Conservation (phyloP, 2,329 filamentous ascomycete genomes). For the Paraphoma sp. region DNA sequence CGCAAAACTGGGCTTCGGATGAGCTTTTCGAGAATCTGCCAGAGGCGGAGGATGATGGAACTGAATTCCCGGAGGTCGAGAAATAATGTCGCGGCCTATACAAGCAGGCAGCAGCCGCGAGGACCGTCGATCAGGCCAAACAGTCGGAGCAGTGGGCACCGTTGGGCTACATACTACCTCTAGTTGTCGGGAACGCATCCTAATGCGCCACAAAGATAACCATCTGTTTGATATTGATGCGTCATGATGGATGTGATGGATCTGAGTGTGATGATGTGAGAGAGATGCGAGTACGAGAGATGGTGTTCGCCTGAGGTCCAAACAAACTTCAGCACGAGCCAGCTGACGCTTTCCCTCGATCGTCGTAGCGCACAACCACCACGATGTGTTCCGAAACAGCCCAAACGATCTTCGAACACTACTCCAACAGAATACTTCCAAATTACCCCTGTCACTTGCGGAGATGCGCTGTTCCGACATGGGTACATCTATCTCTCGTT, state of each 20-base stretch:
- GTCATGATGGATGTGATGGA: not conserved
- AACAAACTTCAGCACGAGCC: constrained; percentile 22
- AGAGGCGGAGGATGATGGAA: not conserved
- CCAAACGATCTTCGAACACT: constrained; percentile 27
- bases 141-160: not conserved
- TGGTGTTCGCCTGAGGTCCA: constrained; percentile 18
- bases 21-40: constrained; percentile 18
- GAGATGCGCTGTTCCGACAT: no score
- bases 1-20: constrained; percentile 28
- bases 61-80: not conserved
- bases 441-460: no score
- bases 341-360: constrained; percentile 10
- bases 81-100: not conserved
- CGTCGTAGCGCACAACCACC: constrained; percentile 7
- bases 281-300: constrained; percentile 7
- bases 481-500: no score
- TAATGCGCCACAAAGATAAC: no score
- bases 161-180: no score
- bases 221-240: not conserved
- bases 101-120: no score
- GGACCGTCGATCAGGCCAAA: not conserved
- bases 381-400: constrained; percentile 14
- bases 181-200: no score
- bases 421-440: constrained; percentile 15
- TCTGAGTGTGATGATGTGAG: not conserved